Conservation (phyloP, 2,329 filamentous ascomycete species). For the Xylaria hypoxylon region DNA sequence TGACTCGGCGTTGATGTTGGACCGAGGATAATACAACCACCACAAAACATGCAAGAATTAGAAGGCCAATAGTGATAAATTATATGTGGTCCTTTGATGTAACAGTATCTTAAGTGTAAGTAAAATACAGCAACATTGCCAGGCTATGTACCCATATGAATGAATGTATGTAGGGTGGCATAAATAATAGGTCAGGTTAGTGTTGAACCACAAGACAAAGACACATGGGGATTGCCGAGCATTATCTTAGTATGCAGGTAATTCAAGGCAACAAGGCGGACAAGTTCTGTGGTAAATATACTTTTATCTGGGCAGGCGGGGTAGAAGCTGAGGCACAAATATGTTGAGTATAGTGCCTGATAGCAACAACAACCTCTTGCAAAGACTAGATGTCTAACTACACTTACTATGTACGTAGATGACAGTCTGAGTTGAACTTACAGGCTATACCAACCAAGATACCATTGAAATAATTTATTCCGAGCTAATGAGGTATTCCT, state of each 20-base stretch:
- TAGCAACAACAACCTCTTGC: too few relatives aligned
- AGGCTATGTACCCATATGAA: neutral
- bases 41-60: neutral
- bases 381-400: too few relatives aligned
- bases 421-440: too few relatives aligned
- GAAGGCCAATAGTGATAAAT: neutral
- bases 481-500: too few relatives aligned
- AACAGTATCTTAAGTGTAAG: too few relatives aligned
- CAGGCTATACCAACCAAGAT: too few relatives aligned
- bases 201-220: neutral
- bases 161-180: neutral
- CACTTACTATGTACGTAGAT: too few relatives aligned
- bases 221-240: neutral
- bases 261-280: neutral
- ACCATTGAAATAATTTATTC: too few relatives aligned
- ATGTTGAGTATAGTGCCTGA: neutral
- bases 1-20: neutral
- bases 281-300: neutral
- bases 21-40: neutral
- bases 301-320: neutral
- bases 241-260: neutral
- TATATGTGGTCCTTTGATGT: neutral
- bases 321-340: neutral
- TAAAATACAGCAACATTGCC: constrained; percentile 7
- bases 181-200: neutral